Evolutionary conservation across 305 asterid genomes (phyloP).

Genomic region (Fraxinus dipetala): DNA sequence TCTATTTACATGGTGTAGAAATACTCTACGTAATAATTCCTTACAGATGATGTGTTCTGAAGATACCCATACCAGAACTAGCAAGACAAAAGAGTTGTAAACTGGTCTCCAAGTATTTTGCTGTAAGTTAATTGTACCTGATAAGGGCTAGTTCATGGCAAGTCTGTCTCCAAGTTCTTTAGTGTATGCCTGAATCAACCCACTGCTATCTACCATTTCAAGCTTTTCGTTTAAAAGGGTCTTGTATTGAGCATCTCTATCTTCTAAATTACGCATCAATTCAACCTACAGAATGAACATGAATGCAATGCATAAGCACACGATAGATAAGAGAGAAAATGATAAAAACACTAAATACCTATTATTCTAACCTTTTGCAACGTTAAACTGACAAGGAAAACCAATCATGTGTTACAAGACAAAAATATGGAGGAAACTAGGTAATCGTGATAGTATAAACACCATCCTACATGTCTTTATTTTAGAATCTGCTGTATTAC

Average conservation of each 20-base stretch:
- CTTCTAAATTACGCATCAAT: constrained; percentile 56
- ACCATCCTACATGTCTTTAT: not conserved
- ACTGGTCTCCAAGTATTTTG: not conserved
- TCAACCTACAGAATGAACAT: constrained; percentile 50
- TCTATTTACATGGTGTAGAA: constrained; percentile 5
- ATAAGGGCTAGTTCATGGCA: constrained; percentile 22
- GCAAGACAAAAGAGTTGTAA: not conserved
- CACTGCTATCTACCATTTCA: constrained; percentile 45
- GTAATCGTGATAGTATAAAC: not conserved
- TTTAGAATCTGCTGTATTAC: not conserved
- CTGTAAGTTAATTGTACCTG: constrained; percentile 10
- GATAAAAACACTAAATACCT: not conserved
- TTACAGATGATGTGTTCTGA: not conserved
- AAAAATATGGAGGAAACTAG: not conserved
- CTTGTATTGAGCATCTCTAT: constrained; percentile 62
- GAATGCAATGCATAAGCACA: not conserved
- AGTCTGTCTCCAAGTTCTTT: constrained; percentile 28
- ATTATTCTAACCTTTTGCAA: not conserved
- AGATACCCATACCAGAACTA: constrained; percentile 2
- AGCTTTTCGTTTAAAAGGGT: constrained; percentile 66
- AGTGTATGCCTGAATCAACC: constrained; percentile 32
- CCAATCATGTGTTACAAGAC: not conserved
- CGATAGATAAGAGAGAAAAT: not conserved
- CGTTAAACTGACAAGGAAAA: not conserved
- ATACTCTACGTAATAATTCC: constrained; percentile 1